Evolutionary conservation across 164 flowering plant genomes (phyloP).

Genomic region (Houttuynia cordata): DNA sequence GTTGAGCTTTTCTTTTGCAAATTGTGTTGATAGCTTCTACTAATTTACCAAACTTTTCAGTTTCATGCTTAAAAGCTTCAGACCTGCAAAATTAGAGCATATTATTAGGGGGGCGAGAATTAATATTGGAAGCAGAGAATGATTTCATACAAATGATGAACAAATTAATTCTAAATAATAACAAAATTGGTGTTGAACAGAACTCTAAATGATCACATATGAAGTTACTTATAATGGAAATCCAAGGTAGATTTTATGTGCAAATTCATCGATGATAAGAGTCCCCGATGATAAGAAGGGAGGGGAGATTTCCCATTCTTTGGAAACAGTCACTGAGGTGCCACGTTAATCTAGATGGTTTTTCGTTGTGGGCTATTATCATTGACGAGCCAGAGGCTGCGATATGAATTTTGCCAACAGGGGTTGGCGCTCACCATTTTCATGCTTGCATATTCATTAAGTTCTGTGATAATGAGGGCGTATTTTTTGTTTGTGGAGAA

Average conservation of each 20-base stretch:
- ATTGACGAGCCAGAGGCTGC: no score
- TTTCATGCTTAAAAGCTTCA: no score
- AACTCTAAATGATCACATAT: slow-evolving; percentile 89
- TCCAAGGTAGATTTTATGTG: slow-evolving; percentile 41
- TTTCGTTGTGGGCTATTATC: slow-evolving; percentile 47
- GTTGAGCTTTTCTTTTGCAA: no score
- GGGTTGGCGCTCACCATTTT: slow-evolving; percentile 29
- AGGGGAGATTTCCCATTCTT: slow-evolving; percentile 42
- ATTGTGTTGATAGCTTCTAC: no score
- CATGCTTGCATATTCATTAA: slow-evolving; percentile 35
- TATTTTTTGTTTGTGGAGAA: no score
- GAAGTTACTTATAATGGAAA: slow-evolving; percentile 56
- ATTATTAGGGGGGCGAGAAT: no score
- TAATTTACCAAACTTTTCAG: no score
- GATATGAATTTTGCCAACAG: slow-evolving; percentile 68
- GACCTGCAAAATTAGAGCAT: no score
- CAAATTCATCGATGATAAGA: slow-evolving; percentile 33
- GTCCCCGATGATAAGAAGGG: slow-evolving; percentile 44
- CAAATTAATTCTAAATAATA: no score
- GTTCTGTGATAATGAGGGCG: slow-evolving; percentile 26
- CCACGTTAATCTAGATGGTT: slow-evolving; percentile 59
- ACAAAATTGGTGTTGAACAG: neutral
- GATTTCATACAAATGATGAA: no score
- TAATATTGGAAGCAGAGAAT: no score
- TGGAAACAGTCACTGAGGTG: slow-evolving; percentile 66